Conservation (phyloP, 345 rosid genomes). For the Arabis alpina region DNA sequence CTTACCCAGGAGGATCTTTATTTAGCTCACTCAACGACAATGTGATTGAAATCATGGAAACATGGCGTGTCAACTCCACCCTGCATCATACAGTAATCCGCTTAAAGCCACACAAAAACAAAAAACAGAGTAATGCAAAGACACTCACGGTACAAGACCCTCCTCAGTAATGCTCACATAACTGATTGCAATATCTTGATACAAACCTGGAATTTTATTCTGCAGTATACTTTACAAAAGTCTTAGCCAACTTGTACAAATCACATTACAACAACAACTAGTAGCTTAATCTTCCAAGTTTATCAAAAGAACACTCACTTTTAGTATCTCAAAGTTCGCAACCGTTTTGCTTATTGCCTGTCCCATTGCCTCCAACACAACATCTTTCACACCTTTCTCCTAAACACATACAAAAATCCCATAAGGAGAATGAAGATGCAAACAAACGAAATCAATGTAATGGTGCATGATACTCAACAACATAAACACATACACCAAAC, state of each 20-base stretch:
- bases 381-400: constrained; percentile 72
- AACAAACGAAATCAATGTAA: no score
- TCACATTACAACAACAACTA: not conserved
- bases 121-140: constrained; percentile 9
- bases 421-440: no score
- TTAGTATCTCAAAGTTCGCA: constrained; percentile 74
- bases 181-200: constrained; percentile 87
- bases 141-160: constrained; percentile 85
- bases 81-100: constrained; percentile 55
- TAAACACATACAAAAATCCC: constrained; percentile 16
- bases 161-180: constrained; percentile 94
- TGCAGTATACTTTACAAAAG: constrained; percentile 38
- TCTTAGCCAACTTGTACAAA: not conserved
- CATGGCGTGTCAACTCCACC: constrained; percentile 92
- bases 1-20: constrained; percentile 80
- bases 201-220: constrained; percentile 76
- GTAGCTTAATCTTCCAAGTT: not conserved
- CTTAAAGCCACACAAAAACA: constrained; percentile 4
- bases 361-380: constrained; percentile 95
- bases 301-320: constrained; percentile 48
- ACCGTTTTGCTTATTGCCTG: constrained; percentile 94
- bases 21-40: constrained; percentile 75
- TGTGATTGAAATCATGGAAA: constrained; percentile 91
- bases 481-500: not conserved
- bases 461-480: no score